A percentile compares a stretch with the other conserved stretches of the same genome.
Evolutionary conservation across 2,329 filamentous ascomycete species (phyloP).

Genomic region (Hypoxylon sp.): DNA sequence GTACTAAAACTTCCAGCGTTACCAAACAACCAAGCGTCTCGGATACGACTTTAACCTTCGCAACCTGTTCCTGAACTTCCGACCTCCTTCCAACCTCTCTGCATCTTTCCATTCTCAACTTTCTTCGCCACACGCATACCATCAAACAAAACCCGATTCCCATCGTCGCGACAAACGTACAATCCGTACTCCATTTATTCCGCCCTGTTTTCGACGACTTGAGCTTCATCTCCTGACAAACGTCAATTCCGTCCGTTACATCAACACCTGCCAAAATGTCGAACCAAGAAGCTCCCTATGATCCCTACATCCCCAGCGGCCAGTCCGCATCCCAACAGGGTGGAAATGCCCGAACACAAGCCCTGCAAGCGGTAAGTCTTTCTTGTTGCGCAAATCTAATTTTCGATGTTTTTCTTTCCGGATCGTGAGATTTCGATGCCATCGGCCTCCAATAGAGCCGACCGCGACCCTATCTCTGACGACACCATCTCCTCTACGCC

Average conservation of each 20-base stretch:
- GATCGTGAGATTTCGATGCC: slow-evolving; percentile 46
- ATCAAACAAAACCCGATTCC: slow-evolving; percentile 30
- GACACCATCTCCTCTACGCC: slow-evolving; percentile 1
- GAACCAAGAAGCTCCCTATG: slow-evolving; percentile 77
- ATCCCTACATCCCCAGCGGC: slow-evolving; percentile 88
- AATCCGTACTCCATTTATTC: slow-evolving; percentile 33
- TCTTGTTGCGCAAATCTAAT: slow-evolving; percentile 35
- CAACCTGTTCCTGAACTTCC: slow-evolving; percentile 41
- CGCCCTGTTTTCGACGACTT: slow-evolving; percentile 17
- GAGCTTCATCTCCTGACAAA: slow-evolving; percentile 18
- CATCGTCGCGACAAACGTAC: slow-evolving; percentile 34
- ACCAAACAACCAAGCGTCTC: slow-evolving; percentile 44
- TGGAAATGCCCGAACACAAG: slow-evolving; percentile 69
- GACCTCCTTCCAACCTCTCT: slow-evolving; percentile 46
- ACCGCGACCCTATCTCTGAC: slow-evolving; percentile 23
- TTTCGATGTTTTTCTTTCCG: slow-evolving; percentile 34
- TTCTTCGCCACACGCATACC: slow-evolving; percentile 40
- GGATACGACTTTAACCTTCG: slow-evolving; percentile 44
- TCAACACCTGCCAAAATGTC: slow-evolving; percentile 62
- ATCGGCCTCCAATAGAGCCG: slow-evolving; percentile 20
- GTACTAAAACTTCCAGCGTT: slow-evolving; percentile 27
- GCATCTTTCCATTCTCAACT: slow-evolving; percentile 37
- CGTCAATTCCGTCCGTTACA: slow-evolving; percentile 25
- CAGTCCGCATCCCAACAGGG: slow-evolving; percentile 64
- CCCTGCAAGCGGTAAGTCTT: slow-evolving; percentile 86